A percentile compares a stretch with the other conserved stretches of the same genome.
These are phyloP conservation scores for Leishmania lainsoni DNA, from an alignment of 208 protist genomes.

Conservation along the genomic window DNA sequence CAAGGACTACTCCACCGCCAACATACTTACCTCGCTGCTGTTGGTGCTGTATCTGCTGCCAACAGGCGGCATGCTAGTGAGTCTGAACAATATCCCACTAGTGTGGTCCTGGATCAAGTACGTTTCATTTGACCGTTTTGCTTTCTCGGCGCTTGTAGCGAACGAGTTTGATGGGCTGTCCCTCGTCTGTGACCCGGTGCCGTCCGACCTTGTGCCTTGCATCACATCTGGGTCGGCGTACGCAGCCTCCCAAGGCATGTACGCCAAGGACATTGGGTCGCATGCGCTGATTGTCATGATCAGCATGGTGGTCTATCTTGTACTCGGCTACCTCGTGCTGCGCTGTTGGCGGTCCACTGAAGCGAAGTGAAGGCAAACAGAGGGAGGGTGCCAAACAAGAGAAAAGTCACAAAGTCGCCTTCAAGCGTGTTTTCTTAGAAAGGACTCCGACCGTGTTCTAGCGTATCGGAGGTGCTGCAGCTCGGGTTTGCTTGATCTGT, in stretches of 20 bases:
- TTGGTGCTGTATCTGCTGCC: slow-evolving; percentile 71
- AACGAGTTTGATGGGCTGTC: slow-evolving; percentile 77
- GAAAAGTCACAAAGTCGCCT: not conserved
- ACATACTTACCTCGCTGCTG: slow-evolving; percentile 59
- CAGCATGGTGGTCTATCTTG: slow-evolving; percentile 46
- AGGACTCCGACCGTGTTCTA: not conserved
- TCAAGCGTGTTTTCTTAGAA: not conserved
- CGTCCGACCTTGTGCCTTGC: slow-evolving; percentile 25
- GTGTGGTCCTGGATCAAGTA: slow-evolving; percentile 81
- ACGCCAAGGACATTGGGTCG: slow-evolving; percentile 24
- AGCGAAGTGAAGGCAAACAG: slow-evolving; percentile 14
- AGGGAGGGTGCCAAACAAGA: not conserved
- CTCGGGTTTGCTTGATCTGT: not conserved
- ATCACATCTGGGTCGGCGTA: slow-evolving; percentile 48
- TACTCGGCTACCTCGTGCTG: slow-evolving; percentile 58
- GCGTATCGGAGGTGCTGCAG: not conserved
- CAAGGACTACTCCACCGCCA: slow-evolving; percentile 56
- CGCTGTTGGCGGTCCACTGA: slow-evolving; percentile 32
- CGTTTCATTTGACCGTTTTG: slow-evolving; percentile 73
- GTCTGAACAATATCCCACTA: slow-evolving; percentile 50
- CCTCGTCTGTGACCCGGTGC: slow-evolving; percentile 35
- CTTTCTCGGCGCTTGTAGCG: slow-evolving; percentile 53
- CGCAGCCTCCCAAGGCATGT: slow-evolving; percentile 50
- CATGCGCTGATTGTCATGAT: slow-evolving; percentile 26
- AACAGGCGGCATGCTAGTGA: slow-evolving; percentile 67